Evolutionary conservation across 768 basidiomycete species (phyloP).

Genomic region (Phlebiopsis gigantea): DNA sequence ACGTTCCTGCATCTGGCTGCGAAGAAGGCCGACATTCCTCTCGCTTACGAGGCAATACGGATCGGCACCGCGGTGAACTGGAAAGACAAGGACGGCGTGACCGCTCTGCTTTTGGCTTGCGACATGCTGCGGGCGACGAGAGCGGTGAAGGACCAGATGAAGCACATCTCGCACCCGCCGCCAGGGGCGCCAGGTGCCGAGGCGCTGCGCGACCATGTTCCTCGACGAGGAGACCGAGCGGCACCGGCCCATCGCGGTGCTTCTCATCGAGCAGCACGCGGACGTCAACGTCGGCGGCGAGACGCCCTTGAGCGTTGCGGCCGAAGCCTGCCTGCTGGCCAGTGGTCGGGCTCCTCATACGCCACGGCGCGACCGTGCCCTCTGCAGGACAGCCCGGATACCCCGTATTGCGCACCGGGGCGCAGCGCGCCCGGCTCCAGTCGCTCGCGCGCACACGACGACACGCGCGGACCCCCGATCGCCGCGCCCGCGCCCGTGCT

Average conservation of each 20-base stretch:
- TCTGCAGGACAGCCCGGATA: not conserved
- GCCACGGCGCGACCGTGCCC: not conserved
- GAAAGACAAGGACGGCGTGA: conserved; percentile 6
- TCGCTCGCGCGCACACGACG: not conserved
- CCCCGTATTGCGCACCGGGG: not conserved
- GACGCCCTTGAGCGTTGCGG: not conserved
- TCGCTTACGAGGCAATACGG: conserved; percentile 6
- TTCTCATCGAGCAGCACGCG: conserved; percentile 7
- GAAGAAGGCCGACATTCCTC: conserved; percentile 1
- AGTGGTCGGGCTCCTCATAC: conserved; percentile 4
- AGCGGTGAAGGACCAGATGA: not conserved
- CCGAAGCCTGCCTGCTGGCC: not conserved
- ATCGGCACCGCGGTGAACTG: conserved; percentile 4
- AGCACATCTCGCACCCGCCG: not conserved
- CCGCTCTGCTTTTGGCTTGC: conserved; percentile 5
- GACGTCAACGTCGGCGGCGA: not conserved
- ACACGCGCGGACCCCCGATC: conserved; percentile 11
- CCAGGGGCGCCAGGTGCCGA: not conserved
- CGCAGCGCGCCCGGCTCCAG: not conserved
- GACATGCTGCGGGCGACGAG: not conserved
- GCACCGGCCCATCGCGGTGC: not conserved
- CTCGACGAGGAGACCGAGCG: not conserved
- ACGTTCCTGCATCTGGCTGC: conserved; percentile 5
- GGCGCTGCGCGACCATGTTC: not conserved
- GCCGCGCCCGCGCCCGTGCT: conserved; percentile 22